Evolutionary conservation across 2,329 filamentous ascomycete genomes (phyloP), one percentile per base, ranked within the genome.

Genomic region (Claviceps fusiformis): DNA sequence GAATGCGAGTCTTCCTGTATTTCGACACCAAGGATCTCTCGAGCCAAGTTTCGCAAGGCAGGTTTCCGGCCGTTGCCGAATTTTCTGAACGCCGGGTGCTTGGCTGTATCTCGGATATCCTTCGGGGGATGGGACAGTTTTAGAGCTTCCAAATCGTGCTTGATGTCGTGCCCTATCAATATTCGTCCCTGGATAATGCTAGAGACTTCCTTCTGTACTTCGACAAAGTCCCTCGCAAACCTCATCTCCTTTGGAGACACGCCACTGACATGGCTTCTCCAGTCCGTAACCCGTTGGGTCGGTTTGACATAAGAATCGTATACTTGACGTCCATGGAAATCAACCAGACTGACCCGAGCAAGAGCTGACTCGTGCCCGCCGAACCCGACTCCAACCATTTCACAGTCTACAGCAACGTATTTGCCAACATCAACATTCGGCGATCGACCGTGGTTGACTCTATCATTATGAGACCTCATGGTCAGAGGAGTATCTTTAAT

Each of bases 281-380:
- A 98, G 70, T 98, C 88, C 15, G 87, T 90, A 2, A 98, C 88
- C 55, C 74, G 75, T 64, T 90, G 84, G 57, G 82, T 82, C 0
- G 89, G 87, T 54, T 81, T 80, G 10, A 97, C 93, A 65, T 87
- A 97, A 13, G 88, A 92, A 73, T 98, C 93, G 77, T 97, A 96
- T 49, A 98, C 74, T 68, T 95, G 89, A 33, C 86, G 81, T 19
- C 91, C 91, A 67, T 96, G 89, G 69, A 91, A 98, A 69, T 97
- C 95, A 61, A 96, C 91, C 17, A 95, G 74, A 65, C 88, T 95
- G 55, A 92, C 89, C 50, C 93, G 82, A 1, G 93, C 93, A 48
- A 98, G 80, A 0, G 83, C 83, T 41, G 89, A 90, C 65, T 83
- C 80, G 59, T 85, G 76, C 27, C 82, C 79, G 52, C 82, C 82